Percentiles rank a stretch among this genome's conserved stretches.
These are phyloP conservation scores for Afroboletus lepidellus DNA, from an alignment of 1,284 basidiomycete genomes.

Conservation along the genomic window DNA sequence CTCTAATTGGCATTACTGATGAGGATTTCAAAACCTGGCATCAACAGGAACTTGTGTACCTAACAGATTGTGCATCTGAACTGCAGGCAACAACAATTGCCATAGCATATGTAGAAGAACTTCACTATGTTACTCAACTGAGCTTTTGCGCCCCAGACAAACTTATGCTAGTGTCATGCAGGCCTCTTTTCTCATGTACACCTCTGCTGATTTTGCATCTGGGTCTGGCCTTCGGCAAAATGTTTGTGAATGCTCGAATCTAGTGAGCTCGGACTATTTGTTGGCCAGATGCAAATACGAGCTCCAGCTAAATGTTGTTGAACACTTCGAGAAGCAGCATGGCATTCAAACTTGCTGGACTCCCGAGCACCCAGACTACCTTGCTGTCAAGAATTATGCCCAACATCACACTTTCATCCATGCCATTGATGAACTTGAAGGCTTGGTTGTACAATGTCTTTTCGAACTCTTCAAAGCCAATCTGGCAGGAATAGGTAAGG, in stretches of 20 bases:
- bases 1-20: neutral
- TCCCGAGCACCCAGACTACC: neutral
- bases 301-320: neutral
- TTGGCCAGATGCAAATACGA: neutral
- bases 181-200: neutral
- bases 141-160: neutral
- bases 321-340: neutral
- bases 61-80: neutral
- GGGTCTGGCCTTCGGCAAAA: neutral
- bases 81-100: neutral
- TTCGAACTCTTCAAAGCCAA: neutral
- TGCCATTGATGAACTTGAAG: neutral
- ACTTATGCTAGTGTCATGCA: neutral
- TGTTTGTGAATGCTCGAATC: neutral
- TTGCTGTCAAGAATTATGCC: neutral
- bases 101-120: neutral
- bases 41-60: neutral
- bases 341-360: neutral
- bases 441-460: neutral
- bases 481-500: neutral
- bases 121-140: neutral
- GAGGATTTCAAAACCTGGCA: neutral
- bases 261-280: neutral
- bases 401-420: neutral
- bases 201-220: neutral